Conservation (phyloP, 225 moss, liverwort and hornwort species). For the Ulota crispa region DNA sequence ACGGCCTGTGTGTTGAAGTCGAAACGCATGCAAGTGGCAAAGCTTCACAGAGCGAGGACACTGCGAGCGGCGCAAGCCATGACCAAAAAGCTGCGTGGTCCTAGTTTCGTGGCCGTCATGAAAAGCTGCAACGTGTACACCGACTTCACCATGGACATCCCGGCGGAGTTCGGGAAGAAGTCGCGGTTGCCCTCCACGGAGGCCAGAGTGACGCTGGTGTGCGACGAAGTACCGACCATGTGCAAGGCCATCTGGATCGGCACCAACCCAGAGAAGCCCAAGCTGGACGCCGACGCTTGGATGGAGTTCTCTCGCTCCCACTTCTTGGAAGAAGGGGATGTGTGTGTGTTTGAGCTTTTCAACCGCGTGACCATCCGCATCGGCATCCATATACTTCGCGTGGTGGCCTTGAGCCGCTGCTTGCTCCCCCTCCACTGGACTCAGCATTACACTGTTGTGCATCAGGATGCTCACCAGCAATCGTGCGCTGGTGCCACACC, state of each 20-base stretch:
- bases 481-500: not conserved
- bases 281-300: constrained; percentile 32
- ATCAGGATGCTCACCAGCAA: constrained; percentile 5
- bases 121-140: constrained; percentile 32
- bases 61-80: constrained; percentile 38
- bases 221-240: constrained; percentile 48
- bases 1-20: constrained; percentile 39
- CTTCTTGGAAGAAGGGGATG: constrained; percentile 54
- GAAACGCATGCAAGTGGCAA: constrained; percentile 34
- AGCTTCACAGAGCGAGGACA: constrained; percentile 33
- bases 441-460: constrained; percentile 51
- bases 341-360: constrained; percentile 53
- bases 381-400: constrained; percentile 49
- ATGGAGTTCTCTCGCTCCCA: constrained; percentile 57
- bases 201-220: constrained; percentile 39
- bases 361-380: constrained; percentile 39
- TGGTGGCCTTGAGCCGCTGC: constrained; percentile 23
- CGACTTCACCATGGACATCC: constrained; percentile 40
- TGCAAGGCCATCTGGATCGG: constrained; percentile 46
- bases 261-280: constrained; percentile 25
- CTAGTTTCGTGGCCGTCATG: constrained; percentile 42
- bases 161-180: constrained; percentile 35
- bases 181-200: constrained; percentile 34
- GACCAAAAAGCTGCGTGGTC: constrained; percentile 40
- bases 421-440: constrained; percentile 31